Evolutionary conservation across 1,284 basidiomycete species (phyloP), one percentile per base, ranked within the genome.

Genomic region (Moesziomyces globuligerus): DNA sequence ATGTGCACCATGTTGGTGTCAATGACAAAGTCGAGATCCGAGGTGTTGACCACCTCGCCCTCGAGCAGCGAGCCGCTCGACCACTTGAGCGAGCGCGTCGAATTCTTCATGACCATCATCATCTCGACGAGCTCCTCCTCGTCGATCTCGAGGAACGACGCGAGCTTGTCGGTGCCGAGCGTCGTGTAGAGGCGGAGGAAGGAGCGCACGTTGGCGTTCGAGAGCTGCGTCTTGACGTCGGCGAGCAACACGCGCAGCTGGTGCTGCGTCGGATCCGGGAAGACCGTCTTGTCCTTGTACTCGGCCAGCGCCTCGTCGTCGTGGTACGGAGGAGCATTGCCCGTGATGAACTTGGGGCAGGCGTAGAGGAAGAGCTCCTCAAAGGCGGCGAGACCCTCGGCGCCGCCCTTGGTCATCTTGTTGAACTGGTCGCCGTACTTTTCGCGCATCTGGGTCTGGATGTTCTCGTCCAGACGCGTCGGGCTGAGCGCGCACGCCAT

Each of bases 1-100:
- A 98, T 93, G 79, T 95, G 92, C 8, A 97, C 90, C 91, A 94
- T 94, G 81, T 93, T 91, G 84, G 91, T 91, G 72, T 95, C 90
- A 75, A 98, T 94, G 55, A 91, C 91, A 79, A 98, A 98, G 83
- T 96, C 94, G 74, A 98, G 84, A 84, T 97, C 94, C 84, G 91
- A 93, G 50, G 92, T 94, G 25, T 90, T 90, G 76, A 94, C 90
- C 75, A 89, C 89, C 81, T 93, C 88, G 2, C 94, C 94, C 69
- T 92, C 91, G 58, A 98, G 85, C 43, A 97, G 74, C 10, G 69
- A 62, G 85, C 72, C 89, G 88, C 59, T 85, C 56, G 87, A 89
- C 81, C 91, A 88, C 74, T 90, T 92, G 64, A 85, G 78, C 48
- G 84, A 86, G 58, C 86, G 82, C 48, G 83, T 84, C 1, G 89